Conservation (phyloP, 306 rosid genomes). For the Benincasa hispida region DNA sequence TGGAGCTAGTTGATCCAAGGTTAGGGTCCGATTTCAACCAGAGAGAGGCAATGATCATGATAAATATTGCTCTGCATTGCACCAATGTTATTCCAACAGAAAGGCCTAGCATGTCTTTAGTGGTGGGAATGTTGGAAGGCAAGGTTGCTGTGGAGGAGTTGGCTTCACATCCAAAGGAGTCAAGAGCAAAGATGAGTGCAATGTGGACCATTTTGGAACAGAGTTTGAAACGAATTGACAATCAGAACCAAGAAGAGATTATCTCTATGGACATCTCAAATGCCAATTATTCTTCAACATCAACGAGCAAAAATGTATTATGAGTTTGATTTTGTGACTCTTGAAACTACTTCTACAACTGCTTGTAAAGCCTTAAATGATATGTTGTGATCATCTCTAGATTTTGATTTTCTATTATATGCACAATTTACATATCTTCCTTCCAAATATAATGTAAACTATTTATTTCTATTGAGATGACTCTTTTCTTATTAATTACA, state of each 20-base stretch:
- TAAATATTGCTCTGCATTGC: slow-evolving; percentile 29
- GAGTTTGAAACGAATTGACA: background rate
- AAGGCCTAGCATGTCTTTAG: slow-evolving; percentile 29
- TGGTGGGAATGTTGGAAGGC: slow-evolving; percentile 23
- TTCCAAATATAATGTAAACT: too few species aligned
- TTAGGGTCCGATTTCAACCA: slow-evolving; percentile 17
- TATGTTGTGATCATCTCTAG: background rate
- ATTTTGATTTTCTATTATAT: background rate
- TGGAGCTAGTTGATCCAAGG: slow-evolving; percentile 30
- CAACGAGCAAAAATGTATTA: background rate
- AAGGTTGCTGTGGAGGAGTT: background rate
- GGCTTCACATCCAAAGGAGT: background rate
- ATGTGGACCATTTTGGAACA: background rate
- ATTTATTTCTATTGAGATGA: too few species aligned
- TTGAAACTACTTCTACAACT: background rate
- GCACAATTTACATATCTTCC: too few species aligned
- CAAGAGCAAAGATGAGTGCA: background rate
- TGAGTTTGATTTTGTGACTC: background rate
- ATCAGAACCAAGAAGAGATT: background rate
- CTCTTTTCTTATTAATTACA: too few species aligned
- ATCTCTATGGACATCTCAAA: background rate
- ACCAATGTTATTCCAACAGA: slow-evolving; percentile 9
- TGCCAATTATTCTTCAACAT: background rate
- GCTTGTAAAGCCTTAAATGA: background rate
- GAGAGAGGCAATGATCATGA: slow-evolving; percentile 19